These are phyloP conservation scores for Lentinula boryana DNA, from an alignment of 768 basidiomycete species.

Conservation along the genomic window DNA sequence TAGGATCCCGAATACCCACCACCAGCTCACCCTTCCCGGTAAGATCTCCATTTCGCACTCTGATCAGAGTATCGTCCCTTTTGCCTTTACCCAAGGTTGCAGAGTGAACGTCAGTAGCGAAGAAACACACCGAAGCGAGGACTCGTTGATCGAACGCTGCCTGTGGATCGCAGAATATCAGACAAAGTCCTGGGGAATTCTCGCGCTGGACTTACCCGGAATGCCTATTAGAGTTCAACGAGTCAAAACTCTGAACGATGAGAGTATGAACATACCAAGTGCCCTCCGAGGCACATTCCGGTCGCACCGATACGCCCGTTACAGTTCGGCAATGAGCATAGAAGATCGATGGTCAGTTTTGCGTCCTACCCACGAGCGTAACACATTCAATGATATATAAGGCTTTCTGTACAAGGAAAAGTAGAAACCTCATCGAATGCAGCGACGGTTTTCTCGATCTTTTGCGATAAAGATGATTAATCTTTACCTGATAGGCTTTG, in stretches of 20 bases:
- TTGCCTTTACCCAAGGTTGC: constrained; percentile 83
- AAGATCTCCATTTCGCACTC: constrained; percentile 71
- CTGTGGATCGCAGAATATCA: constrained; percentile 28
- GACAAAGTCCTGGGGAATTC: neutral
- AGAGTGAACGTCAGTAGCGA: constrained; percentile 89
- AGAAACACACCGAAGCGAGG: constrained; percentile 85
- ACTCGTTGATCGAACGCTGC: constrained; percentile 86
- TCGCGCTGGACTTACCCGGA: constrained; percentile 24
- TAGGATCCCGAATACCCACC: constrained; percentile 34
- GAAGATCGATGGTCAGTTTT: constrained; percentile 67
- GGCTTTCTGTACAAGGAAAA: neutral
- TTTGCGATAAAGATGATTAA: neutral
- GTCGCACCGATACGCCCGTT: constrained; percentile 89
- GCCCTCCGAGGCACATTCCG: constrained; percentile 89
- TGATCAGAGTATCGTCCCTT: constrained; percentile 74
- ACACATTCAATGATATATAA: neutral
- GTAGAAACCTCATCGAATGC: constrained; percentile 78
- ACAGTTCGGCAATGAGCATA: constrained; percentile 71
- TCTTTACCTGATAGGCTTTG: constrained; percentile 6
- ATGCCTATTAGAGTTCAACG: constrained; percentile 25
- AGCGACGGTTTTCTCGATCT: constrained; percentile 84
- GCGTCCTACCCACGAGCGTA: constrained; percentile 53
- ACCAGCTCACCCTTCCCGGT: constrained; percentile 78
- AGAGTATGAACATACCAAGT: constrained; percentile 44
- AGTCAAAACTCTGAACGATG: constrained; percentile 1